phyloP scores from a whole-genome alignment of 768 basidiomycete species.

The Hortiboletus flavorubellus region DNA sequence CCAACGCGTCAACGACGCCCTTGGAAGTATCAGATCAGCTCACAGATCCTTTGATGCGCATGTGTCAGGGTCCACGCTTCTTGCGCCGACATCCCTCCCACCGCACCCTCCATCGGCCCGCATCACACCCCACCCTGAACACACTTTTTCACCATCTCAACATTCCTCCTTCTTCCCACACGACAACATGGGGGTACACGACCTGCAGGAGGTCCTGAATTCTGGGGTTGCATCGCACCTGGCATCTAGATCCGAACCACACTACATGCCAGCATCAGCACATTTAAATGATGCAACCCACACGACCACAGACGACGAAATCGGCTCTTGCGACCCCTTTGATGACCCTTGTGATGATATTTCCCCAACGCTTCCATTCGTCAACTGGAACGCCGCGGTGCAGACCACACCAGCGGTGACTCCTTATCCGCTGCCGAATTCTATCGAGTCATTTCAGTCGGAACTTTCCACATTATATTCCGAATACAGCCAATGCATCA shows the following conservation, averaged over 20 bases:
- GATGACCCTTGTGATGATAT: conserved; percentile 19
- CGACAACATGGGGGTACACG: conserved; percentile 1
- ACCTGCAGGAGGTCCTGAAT: conserved; percentile 15
- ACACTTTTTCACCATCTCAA: neutral
- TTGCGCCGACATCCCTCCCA: conserved; percentile 4
- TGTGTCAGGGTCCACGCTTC: conserved; percentile 19
- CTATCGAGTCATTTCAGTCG: conserved; percentile 32
- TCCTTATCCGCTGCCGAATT: conserved; percentile 4
- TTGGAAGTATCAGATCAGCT: conserved; percentile 13
- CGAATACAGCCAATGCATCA: conserved; percentile 46
- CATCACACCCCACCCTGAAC: conserved; percentile 9
- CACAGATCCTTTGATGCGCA: conserved; percentile 7
- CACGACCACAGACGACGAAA: conserved; percentile 1
- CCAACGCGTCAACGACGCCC: conserved; percentile 27
- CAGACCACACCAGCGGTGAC: conserved; percentile 7
- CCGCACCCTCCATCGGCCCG: conserved; percentile 2
- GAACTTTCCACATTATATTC: conserved; percentile 46
- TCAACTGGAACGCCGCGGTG: conserved; percentile 24
- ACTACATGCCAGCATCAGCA: conserved; percentile 4
- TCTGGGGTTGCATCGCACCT: neutral
- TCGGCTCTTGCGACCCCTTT: conserved; percentile 1
- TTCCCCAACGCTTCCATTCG: conserved; percentile 19
- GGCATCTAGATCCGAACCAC: conserved; percentile 20
- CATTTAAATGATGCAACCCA: conserved; percentile 4
- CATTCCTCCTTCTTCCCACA: conserved; percentile 14